Base-by-base conservation (phyloP, 2,329 filamentous ascomycete genomes). In the Penicillium sp. region DNA sequence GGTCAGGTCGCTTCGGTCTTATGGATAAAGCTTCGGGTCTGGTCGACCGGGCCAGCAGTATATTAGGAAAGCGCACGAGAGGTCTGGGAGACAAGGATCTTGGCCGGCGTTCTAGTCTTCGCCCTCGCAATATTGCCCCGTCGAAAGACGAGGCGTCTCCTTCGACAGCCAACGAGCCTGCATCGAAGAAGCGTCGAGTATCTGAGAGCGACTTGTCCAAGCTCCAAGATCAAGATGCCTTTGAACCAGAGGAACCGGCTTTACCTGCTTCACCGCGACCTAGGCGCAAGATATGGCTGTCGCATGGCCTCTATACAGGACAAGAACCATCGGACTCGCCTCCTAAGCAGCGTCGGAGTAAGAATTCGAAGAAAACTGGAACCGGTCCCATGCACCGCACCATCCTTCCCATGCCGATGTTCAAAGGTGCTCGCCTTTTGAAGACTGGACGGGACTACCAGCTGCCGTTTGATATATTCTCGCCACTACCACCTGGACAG, bases 391-490 rank as follows among this genome's bases (percentile, higher is more conserved):
- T 57, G 25, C 70, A 68, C 49, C 70, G 65, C 58, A 82, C 75
- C 57, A 73, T 82, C 13, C 79, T 96, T 63, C 91, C 91, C 3
- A 71, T 89, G 62, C 92, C 91, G 35, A 90, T 96, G 76, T 96
- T 90, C 72, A 85, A 85, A 55, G 90, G 90, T 2, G 78, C 91
- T 60, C 84, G 88, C 50, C 79, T 88, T 53, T 75, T 97, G 57
- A 83, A 92, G 53, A 80, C 84, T 59, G 89, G 89, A 15, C 83
- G 89, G 50, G 87, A 96, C 72, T 97, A 96, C 77, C 91, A 91
- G 74, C 79, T 99, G 31, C 94, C 94, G 0, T 97, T 86, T 69
- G 89, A 96, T 71, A 82, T 96, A 48, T 97, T 93, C 79, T 90
- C 91, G 53, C 93, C 93, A 3, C 83, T 96, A 21, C 89, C 91